A percentile compares a stretch with the other conserved stretches of the same genome.
Conservation (phyloP, 257 asterid species). For the Rauvolfia tetraphylla region DNA sequence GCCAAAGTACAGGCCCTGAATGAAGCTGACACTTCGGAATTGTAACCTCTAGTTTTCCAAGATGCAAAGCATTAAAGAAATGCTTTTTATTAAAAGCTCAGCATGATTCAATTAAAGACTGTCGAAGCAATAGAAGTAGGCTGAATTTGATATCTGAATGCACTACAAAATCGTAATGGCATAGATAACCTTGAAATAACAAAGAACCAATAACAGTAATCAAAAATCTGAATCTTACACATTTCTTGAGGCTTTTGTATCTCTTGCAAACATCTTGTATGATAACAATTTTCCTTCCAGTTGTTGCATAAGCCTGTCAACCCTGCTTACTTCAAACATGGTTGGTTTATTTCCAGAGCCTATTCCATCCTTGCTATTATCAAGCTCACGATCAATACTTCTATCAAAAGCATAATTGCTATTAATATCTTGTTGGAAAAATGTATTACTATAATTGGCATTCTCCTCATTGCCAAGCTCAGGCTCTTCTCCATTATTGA, state of each 20-base stretch:
- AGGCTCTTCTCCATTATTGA: constrained; percentile 37
- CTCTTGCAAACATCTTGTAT: constrained; percentile 94
- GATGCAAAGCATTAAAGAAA: background rate
- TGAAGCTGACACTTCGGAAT: background rate
- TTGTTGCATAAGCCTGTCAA: constrained; percentile 60
- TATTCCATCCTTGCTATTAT: constrained; percentile 32
- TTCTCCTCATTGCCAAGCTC: constrained; percentile 29
- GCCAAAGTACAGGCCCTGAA: background rate
- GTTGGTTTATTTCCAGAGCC: constrained; percentile 50
- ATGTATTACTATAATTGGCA: constrained; percentile 17
- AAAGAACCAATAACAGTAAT: background rate
- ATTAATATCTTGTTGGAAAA: constrained; percentile 26
- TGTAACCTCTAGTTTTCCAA: background rate
- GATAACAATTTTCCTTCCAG: constrained; percentile 85
- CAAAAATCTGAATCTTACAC: constrained; percentile 42
- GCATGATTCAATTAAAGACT: background rate
- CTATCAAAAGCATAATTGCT: constrained; percentile 27
- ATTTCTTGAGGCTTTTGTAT: constrained; percentile 88
- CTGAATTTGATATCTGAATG: no score
- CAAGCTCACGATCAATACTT: constrained; percentile 19
- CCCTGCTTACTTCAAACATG: constrained; percentile 59
- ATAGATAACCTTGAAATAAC: background rate
- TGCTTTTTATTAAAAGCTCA: background rate
- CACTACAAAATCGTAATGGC: background rate
- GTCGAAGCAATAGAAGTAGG: background rate